These are phyloP conservation scores for Lantana camara DNA, from an alignment of 257 asterid species.

Conservation along the genomic window DNA sequence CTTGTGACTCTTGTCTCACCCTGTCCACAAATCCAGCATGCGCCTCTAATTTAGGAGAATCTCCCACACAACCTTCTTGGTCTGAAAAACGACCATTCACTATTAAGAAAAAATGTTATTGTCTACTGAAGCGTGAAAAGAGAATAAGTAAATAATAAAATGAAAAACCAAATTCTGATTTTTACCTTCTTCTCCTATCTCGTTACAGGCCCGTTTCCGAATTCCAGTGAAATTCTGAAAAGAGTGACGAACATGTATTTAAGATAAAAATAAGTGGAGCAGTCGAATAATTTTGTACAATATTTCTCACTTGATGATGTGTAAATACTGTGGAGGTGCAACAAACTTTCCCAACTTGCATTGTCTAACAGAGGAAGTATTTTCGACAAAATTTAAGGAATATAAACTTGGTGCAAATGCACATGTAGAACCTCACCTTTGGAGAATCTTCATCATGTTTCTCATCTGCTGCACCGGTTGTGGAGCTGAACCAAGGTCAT, in stretches of 20 bases:
- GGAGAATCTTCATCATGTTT: slow-evolving; percentile 8
- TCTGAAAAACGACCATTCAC: slow-evolving; percentile 5
- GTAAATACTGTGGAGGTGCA: background rate
- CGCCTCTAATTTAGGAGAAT: background rate
- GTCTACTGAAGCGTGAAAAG: background rate
- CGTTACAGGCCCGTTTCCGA: background rate
- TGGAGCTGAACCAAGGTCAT: slow-evolving; percentile 19
- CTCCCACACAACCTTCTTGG: slow-evolving; percentile 14
- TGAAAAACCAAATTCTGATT: background rate
- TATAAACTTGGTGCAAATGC: background rate
- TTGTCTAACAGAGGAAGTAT: background rate
- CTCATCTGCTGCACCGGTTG: background rate
- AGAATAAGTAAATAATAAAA: too few species aligned
- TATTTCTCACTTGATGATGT: background rate
- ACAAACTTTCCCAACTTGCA: background rate
- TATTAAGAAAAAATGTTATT: background rate
- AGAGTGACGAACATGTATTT: background rate
- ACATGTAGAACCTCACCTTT: slow-evolving; percentile 5
- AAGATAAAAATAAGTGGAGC: background rate
- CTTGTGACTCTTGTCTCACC: slow-evolving; percentile 2
- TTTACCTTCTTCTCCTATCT: slow-evolving; percentile 18
- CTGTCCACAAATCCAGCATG: background rate
- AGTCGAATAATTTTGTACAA: background rate
- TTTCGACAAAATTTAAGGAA: background rate
- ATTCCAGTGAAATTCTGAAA: slow-evolving; percentile 3